Conservation (phyloP, 805 yeast genomes). For the Ogataea methylovora region DNA sequence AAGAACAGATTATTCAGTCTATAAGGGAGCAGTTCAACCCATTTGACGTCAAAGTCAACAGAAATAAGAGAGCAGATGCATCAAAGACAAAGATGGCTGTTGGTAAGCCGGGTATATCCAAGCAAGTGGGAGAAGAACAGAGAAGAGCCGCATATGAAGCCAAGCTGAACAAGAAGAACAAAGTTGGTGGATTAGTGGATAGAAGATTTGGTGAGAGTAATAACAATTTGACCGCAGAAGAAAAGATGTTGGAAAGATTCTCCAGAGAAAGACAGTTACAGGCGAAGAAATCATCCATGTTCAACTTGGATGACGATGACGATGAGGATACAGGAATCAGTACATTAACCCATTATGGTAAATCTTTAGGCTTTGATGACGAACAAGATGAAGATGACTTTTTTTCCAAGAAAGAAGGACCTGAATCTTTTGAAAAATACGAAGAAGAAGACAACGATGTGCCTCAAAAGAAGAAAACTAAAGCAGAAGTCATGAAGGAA, state of each 20-base stretch:
- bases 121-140: constrained; percentile 60
- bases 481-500: constrained; percentile 82
- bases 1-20: constrained; percentile 41
- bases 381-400: constrained; percentile 11
- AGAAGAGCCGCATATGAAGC: constrained; percentile 58
- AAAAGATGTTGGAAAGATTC: constrained; percentile 91
- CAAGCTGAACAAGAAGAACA: constrained; percentile 55
- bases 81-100: constrained; percentile 40
- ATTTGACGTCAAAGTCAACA: constrained; percentile 70
- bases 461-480: constrained; percentile 63
- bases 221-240: constrained; percentile 67
- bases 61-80: constrained; percentile 50
- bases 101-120: constrained; percentile 64
- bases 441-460: constrained; percentile 21
- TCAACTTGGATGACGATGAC: constrained; percentile 67
- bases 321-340: constrained; percentile 35
- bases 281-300: constrained; percentile 50
- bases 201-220: constrained; percentile 90
- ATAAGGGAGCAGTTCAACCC: constrained; percentile 86
- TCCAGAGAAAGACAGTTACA: constrained; percentile 75
- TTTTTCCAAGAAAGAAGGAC: constrained; percentile 26
- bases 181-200: constrained; percentile 73
- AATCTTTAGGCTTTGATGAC: constrained; percentile 32
- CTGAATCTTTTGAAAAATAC: constrained; percentile 19
- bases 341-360: constrained; percentile 74